These are phyloP conservation scores for Wickerhamomyces alni DNA, from an alignment of 805 yeast genomes.

Conservation along the genomic window DNA sequence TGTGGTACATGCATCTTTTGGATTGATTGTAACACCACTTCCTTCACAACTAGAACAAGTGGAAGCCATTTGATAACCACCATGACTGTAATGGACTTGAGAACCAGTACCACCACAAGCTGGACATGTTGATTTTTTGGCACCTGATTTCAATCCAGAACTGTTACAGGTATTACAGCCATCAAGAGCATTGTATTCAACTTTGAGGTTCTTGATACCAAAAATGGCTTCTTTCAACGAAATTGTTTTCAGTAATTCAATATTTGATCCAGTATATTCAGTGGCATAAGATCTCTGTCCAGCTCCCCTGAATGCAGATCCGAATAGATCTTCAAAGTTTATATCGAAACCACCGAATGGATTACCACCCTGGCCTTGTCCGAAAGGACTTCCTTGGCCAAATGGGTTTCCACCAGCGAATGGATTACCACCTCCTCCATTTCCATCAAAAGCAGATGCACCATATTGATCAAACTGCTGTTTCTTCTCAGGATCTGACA, in stretches of 20 bases:
- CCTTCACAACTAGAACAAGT: conserved; percentile 89
- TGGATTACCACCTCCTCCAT: conserved; percentile 42
- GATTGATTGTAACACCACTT: conserved; percentile 70
- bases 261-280: conserved; percentile 83
- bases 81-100: conserved; percentile 74
- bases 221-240: conserved; percentile 82
- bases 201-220: conserved; percentile 58
- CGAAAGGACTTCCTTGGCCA: conserved; percentile 46
- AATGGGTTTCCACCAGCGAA: conserved; percentile 46
- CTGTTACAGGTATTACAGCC: conserved; percentile 80
- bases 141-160: conserved; percentile 75
- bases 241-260: conserved; percentile 71
- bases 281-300: conserved; percentile 45
- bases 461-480: conserved; percentile 92
- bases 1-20: conserved; percentile 60
- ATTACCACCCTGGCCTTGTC: conserved; percentile 41
- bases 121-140: conserved; percentile 70
- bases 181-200: conserved; percentile 69
- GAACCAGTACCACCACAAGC: conserved; percentile 94
- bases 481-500: conserved; percentile 79
- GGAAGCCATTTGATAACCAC: conserved; percentile 95
- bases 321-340: conserved; percentile 60
- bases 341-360: conserved; percentile 36
- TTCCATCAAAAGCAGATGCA: conserved; percentile 70
- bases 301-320: conserved; percentile 40